Conservation (phyloP, 768 basidiomycete genomes). For the Leccinum arenicola region DNA sequence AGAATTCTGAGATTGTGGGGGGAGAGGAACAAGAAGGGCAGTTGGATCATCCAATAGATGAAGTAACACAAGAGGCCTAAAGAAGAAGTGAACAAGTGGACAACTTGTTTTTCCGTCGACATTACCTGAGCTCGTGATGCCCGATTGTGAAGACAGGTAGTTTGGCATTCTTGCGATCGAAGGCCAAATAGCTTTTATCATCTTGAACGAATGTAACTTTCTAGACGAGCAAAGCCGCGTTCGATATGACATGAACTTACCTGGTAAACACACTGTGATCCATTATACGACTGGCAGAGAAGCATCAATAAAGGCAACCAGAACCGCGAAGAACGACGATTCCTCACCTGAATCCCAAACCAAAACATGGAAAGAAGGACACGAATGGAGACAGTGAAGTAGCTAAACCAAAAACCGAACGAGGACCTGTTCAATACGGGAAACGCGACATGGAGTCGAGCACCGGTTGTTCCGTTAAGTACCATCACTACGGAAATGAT, state of each 20-base stretch:
- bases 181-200: conserved; percentile 85
- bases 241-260: conserved; percentile 12
- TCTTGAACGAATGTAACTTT: conserved; percentile 28
- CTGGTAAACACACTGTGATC: conserved; percentile 76
- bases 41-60: conserved; percentile 73
- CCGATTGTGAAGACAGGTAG: conserved; percentile 50
- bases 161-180: conserved; percentile 64
- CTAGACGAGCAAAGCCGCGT: background rate
- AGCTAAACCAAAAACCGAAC: conserved; percentile 87
- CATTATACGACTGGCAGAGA: conserved; percentile 44
- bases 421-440: conserved; percentile 79
- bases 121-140: conserved; percentile 61
- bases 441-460: conserved; percentile 75
- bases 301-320: background rate
- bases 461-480: conserved; percentile 75
- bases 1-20: conserved; percentile 76
- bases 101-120: background rate
- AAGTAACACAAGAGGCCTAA: conserved; percentile 73
- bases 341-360: conserved; percentile 68
- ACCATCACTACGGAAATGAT: conserved; percentile 74
- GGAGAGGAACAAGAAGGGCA: conserved; percentile 73
- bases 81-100: background rate
- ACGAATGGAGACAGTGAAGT: conserved; percentile 79
- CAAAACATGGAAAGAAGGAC: conserved; percentile 78
- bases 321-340: background rate